Evolutionary conservation across 2,329 filamentous ascomycete species (phyloP).

Genomic region (Myotisia sp.): DNA sequence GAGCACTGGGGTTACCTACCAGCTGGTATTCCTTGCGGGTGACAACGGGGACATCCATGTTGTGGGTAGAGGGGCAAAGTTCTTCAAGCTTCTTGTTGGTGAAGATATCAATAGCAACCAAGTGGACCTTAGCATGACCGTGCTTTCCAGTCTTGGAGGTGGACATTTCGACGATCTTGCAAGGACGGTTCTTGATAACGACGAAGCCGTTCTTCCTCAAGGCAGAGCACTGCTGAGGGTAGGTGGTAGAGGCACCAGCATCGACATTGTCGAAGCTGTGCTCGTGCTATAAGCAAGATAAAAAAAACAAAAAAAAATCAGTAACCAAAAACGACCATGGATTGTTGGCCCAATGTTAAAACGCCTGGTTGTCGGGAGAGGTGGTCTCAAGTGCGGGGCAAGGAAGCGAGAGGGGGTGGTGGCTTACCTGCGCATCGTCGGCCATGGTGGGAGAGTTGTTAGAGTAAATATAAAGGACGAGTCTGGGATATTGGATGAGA

Average conservation of each 20-base stretch:
- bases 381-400: conserved; percentile 13
- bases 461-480: conserved; percentile 12
- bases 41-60: conserved; percentile 83
- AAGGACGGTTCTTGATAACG: conserved; percentile 95
- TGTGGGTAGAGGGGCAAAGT: conserved; percentile 89
- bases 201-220: conserved; percentile 99
- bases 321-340: neutral
- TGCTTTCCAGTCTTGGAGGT: conserved; percentile 99
- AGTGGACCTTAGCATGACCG: conserved; percentile 99
- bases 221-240: conserved; percentile 98
- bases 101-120: conserved; percentile 98
- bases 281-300: conserved; percentile 42
- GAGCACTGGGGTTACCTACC: conserved; percentile 43
- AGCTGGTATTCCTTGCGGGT: conserved; percentile 81
- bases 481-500: conserved; percentile 9
- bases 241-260: conserved; percentile 89
- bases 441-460: conserved; percentile 43
- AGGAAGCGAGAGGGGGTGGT: conserved; percentile 13
- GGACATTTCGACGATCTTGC: conserved; percentile 99
- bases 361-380: no score
- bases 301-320: no score
- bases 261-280: conserved; percentile 83
- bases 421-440: conserved; percentile 51
- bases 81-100: conserved; percentile 99
- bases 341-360: neutral